Evolutionary conservation across 2,329 filamentous ascomycete genomes (phyloP).

Genomic region (Hirsutella thompsonii): DNA sequence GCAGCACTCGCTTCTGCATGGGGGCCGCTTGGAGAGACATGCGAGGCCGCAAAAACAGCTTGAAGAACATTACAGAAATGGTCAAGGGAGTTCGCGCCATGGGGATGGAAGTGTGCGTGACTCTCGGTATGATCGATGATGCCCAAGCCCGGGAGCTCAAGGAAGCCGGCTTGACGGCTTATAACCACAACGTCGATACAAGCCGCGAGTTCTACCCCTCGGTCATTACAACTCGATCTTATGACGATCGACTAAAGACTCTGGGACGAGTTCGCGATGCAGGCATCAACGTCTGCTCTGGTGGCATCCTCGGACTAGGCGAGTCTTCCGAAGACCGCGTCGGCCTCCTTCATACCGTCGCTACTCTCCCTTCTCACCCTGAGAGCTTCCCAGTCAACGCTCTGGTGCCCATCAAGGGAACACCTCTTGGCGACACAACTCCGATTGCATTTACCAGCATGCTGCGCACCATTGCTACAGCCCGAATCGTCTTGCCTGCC

Average conservation of each 20-base stretch:
- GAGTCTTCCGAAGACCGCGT: slow-evolving; percentile 70
- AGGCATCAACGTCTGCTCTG: slow-evolving; percentile 81
- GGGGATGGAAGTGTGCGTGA: slow-evolving; percentile 90
- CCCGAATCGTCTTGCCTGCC: slow-evolving; percentile 67
- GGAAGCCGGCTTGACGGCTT: slow-evolving; percentile 73
- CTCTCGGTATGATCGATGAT: slow-evolving; percentile 80
- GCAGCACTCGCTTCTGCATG: slow-evolving; percentile 90
- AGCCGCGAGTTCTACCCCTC: slow-evolving; percentile 79
- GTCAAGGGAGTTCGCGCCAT: slow-evolving; percentile 65
- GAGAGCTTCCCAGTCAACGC: slow-evolving; percentile 90
- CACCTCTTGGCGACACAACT: slow-evolving; percentile 63
- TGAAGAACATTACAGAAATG: slow-evolving; percentile 81
- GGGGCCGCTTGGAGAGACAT: slow-evolving; percentile 90
- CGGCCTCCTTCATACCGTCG: slow-evolving; percentile 70
- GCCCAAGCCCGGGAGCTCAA: slow-evolving; percentile 73
- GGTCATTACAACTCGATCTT: slow-evolving; percentile 73
- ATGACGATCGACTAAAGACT: slow-evolving; percentile 76
- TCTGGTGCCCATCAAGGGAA: slow-evolving; percentile 81
- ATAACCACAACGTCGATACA: slow-evolving; percentile 92
- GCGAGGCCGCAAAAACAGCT: slow-evolving; percentile 72
- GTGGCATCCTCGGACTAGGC: slow-evolving; percentile 76
- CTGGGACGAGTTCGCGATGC: slow-evolving; percentile 71
- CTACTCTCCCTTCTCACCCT: slow-evolving; percentile 68
- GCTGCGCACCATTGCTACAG: slow-evolving; percentile 72
- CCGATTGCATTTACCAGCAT: slow-evolving; percentile 67